phyloP scores from a whole-genome alignment of 1,284 basidiomycete species.

The Ganoderma lucidum region DNA sequence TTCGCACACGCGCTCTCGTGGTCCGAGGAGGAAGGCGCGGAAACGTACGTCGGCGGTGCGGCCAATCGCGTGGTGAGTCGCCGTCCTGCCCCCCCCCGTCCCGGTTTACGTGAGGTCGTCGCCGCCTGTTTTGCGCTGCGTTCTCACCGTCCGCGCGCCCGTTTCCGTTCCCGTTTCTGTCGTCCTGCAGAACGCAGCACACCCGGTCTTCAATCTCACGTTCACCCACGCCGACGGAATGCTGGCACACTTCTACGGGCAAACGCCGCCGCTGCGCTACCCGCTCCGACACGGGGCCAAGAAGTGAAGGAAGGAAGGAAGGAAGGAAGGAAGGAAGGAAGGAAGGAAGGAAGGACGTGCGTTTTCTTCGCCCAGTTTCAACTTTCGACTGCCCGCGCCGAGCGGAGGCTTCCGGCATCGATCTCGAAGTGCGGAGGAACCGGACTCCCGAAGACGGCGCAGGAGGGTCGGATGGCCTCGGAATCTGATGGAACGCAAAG shows the following conservation, averaged over 20 bases:
- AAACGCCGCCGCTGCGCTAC: slow-evolving; percentile 51
- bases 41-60: slow-evolving; percentile 69
- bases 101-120: slow-evolving; percentile 2
- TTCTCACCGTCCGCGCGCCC: slow-evolving; percentile 9
- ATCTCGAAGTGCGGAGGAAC: slow-evolving; percentile 1
- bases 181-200: slow-evolving; percentile 80
- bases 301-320: slow-evolving; percentile 14
- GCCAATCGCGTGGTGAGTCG: slow-evolving; percentile 75
- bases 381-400: too few species aligned
- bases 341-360: slow-evolving; percentile 4
- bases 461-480: slow-evolving; percentile 1
- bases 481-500: slow-evolving; percentile 8
- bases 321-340: too few species aligned
- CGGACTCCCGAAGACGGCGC: not conserved
- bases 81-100: not conserved
- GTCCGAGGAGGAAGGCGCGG: slow-evolving; percentile 75
- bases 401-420: not conserved
- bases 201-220: slow-evolving; percentile 88
- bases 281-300: slow-evolving; percentile 12
- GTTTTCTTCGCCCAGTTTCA: not conserved
- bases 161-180: too few species aligned
- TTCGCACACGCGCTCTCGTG: slow-evolving; percentile 76
- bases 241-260: slow-evolving; percentile 82
- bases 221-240: slow-evolving; percentile 77
- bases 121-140: not conserved